A percentile compares a stretch with the other conserved stretches of the same genome.
These are phyloP conservation scores for Whalleya microplaca DNA, from an alignment of 2,329 filamentous ascomycete genomes.

Conservation along the genomic window DNA sequence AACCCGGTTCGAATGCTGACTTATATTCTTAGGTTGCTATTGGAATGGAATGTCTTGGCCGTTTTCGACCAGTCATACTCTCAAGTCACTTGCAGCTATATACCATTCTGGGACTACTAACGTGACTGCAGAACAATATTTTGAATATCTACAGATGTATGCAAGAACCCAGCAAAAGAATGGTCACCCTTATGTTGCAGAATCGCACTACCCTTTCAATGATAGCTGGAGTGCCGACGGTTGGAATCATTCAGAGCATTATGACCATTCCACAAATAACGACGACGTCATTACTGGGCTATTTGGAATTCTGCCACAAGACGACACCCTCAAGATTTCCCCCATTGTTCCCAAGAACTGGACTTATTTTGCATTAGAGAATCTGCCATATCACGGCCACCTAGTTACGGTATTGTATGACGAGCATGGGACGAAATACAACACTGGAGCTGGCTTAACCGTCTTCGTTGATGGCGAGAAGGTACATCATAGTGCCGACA, in stretches of 20 bases:
- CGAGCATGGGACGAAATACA: conserved; percentile 42
- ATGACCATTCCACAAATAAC: conserved; percentile 49
- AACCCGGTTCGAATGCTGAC: neutral
- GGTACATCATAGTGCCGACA: conserved; percentile 31
- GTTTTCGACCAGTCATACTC: conserved; percentile 45
- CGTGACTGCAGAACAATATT: conserved; percentile 43
- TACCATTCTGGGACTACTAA: conserved; percentile 39
- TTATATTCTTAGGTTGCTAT: conserved; percentile 39
- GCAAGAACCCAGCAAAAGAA: conserved; percentile 45
- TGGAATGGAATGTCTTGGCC: conserved; percentile 53
- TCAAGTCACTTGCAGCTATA: conserved; percentile 45
- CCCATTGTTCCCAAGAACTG: conserved; percentile 44
- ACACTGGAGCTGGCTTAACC: conserved; percentile 38
- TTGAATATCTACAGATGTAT: conserved; percentile 43
- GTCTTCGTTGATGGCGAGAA: conserved; percentile 43
- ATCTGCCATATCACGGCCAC: conserved; percentile 47
- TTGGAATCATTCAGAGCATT: conserved; percentile 46
- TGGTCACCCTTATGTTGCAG: conserved; percentile 47
- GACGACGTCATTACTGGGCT: conserved; percentile 50
- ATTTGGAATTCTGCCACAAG: conserved; percentile 45
- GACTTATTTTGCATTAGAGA: conserved; percentile 48
- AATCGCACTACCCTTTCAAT: conserved; percentile 45
- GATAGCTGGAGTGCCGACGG: conserved; percentile 42
- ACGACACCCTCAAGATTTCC: conserved; percentile 42
- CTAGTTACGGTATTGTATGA: conserved; percentile 47